Evolutionary conservation across 2,329 filamentous ascomycete species (phyloP).

Genomic region (Microcyclospora tardicrescens): DNA sequence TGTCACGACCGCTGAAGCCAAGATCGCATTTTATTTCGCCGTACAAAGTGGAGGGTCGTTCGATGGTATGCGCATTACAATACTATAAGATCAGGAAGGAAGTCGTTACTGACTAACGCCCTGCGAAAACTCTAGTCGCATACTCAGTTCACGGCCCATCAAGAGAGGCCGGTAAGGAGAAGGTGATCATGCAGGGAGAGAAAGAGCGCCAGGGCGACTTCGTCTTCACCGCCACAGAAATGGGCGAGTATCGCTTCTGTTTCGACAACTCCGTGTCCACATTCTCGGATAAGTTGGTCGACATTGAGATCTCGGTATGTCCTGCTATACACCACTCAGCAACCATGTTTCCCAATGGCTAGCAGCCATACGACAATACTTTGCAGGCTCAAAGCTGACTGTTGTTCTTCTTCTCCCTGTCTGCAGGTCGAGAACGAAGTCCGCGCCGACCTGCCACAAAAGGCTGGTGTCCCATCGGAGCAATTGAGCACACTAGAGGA

Average conservation of each 20-base stretch:
- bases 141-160: constrained; percentile 75
- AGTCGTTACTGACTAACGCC: constrained; percentile 7
- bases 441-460: constrained; percentile 67
- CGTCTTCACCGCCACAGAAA: constrained; percentile 82
- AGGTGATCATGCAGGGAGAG: constrained; percentile 67
- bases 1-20: constrained; percentile 65
- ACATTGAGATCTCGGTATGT: constrained; percentile 88
- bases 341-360: too few relatives aligned
- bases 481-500: constrained; percentile 84
- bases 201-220: constrained; percentile 96
- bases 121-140: constrained; percentile 44
- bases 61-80: constrained; percentile 38
- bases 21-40: constrained; percentile 97
- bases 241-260: constrained; percentile 91
- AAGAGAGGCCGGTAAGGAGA: constrained; percentile 37
- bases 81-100: background rate
- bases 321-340: background rate
- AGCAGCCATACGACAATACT: too few relatives aligned
- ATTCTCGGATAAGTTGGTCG: constrained; percentile 92
- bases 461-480: constrained; percentile 77
- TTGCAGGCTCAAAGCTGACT: too few relatives aligned
- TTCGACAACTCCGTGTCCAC: constrained; percentile 99
- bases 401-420: too few relatives aligned
- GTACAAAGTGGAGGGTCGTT: constrained; percentile 98
- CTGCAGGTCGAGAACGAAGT: constrained; percentile 77